Base-by-base conservation (phyloP, 768 basidiomycete genomes). In the Leccinum boreale region DNA sequence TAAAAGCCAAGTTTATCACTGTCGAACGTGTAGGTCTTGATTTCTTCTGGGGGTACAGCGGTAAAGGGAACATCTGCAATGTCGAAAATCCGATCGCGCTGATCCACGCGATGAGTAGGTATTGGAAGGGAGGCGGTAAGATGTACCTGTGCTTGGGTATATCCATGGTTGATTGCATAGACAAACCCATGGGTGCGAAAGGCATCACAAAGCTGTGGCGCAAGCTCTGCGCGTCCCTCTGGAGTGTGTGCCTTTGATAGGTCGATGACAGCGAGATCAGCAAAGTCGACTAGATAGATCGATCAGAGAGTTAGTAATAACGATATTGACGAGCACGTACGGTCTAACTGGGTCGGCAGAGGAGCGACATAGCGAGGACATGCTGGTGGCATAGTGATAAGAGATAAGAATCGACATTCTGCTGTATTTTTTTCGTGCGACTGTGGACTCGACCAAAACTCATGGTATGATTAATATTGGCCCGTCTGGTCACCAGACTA, bases 241-340 rank as follows among this genome's bases (percentile, higher is more conserved):
- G 69, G 66, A 5, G 77, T 79, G 7, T 57, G 50, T 0, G 70
- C 75, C 42, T 76, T 72, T 1, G 82, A 74, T 14, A 85, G 64
- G 60, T 86, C 82, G 49, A 85, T 77, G 55, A 80, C 71, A 0
- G 79, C 72, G 5, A 86, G 75, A 50, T 84, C 79, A 12, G 82
- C 84, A 58, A 73, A 78, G 17, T 77, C 74, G 59, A 78, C 78
- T 79, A 46, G 26, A 50, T 17, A 74, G 74, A 61, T 75, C 70
- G 73, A 48, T 54, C 24, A 31, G 50, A 28, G 28, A 1, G 29
- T 31, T 5, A 11, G 29, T 31, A 4, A 6, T 11, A 29, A 29
- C 29, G 0, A 31, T 31, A 1, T 29, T 7, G 29, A 29, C 1
- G 29, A 31, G 11, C 4, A 31, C 29, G 11, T 31, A 31, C 29